phyloP scores from a whole-genome alignment of 2,329 filamentous ascomycete species.

The Erysiphe neolycopersici region DNA sequence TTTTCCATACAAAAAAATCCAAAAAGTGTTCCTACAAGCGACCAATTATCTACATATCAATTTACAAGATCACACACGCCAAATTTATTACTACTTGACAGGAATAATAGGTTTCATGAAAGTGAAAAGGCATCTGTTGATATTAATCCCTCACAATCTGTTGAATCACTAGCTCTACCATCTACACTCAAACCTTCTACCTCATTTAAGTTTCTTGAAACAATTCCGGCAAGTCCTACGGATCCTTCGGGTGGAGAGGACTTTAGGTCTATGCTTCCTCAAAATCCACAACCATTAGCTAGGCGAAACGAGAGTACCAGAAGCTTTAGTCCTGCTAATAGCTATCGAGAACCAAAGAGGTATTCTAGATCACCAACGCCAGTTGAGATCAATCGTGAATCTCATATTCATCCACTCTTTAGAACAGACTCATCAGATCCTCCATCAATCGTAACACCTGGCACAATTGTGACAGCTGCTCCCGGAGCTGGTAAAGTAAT shows the following conservation, averaged over 20 bases:
- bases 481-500: slow-evolving; percentile 41
- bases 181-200: not conserved
- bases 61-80: not conserved
- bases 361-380: slow-evolving; percentile 7
- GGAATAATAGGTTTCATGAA: not conserved
- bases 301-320: slow-evolving; percentile 5
- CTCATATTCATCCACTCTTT: slow-evolving; percentile 56
- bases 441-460: slow-evolving; percentile 36
- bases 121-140: not conserved
- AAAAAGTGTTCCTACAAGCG: not conserved
- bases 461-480: slow-evolving; percentile 44
- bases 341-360: slow-evolving; percentile 4
- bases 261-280: slow-evolving; percentile 28
- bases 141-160: not conserved
- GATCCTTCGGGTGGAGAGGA: slow-evolving; percentile 28
- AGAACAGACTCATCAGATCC: slow-evolving; percentile 43
- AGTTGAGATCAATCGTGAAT: slow-evolving; percentile 21
- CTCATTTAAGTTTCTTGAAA: slow-evolving; percentile 28
- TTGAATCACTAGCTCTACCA: not conserved
- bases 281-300: slow-evolving; percentile 23
- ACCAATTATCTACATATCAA: not conserved
- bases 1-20: not conserved
- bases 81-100: not conserved
- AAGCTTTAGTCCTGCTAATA: slow-evolving; percentile 11
- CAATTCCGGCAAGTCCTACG: slow-evolving; percentile 37